Percentiles rank a stretch among this genome's conserved stretches.
Evolutionary conservation across 2,329 filamentous ascomycete genomes (phyloP).

Genomic region (Microcyclospora tardicrescens): DNA sequence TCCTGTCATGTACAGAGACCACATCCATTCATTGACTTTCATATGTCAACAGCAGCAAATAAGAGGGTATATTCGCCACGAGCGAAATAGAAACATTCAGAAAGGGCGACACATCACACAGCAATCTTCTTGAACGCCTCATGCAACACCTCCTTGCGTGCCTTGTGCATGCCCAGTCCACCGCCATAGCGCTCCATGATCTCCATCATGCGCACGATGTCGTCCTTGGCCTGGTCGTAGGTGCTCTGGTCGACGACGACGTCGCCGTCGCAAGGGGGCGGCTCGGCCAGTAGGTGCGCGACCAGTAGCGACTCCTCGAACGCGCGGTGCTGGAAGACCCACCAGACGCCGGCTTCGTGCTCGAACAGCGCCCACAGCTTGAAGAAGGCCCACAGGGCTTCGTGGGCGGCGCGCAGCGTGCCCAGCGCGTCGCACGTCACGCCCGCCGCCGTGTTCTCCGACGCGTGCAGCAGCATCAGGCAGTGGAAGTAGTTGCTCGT

Average conservation of each 20-base stretch:
- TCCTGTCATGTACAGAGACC: no score
- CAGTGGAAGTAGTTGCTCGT: constrained; percentile 77
- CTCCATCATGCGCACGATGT: constrained; percentile 32
- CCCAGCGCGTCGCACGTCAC: constrained; percentile 47
- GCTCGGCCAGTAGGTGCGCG: constrained; percentile 11
- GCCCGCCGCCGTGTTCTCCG: constrained; percentile 46
- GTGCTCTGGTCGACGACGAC: constrained; percentile 13
- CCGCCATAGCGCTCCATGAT: constrained; percentile 32
- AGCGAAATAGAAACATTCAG: no score
- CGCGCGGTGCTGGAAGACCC: constrained; percentile 70
- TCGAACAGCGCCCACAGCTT: constrained; percentile 57
- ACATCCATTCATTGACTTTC: no score
- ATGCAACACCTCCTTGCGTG: constrained; percentile 33
- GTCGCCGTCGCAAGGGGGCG: constrained; percentile 1
- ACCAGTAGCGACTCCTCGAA: constrained; percentile 52
- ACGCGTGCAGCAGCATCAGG: constrained; percentile 64
- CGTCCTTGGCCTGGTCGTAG: constrained; percentile 28
- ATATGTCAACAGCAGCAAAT: no score
- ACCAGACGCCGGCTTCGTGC: constrained; percentile 65
- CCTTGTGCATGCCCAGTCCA: constrained; percentile 36
- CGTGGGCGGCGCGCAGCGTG: constrained; percentile 62
- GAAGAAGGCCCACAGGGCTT: constrained; percentile 63
- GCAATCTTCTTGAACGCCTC: constrained; percentile 28
- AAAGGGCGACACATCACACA: constrained; percentile 6
- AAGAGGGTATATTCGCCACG: no score